These are phyloP conservation scores for Penicillium sp. DNA, from an alignment of 2,329 filamentous ascomycete genomes.

Conservation along the genomic window DNA sequence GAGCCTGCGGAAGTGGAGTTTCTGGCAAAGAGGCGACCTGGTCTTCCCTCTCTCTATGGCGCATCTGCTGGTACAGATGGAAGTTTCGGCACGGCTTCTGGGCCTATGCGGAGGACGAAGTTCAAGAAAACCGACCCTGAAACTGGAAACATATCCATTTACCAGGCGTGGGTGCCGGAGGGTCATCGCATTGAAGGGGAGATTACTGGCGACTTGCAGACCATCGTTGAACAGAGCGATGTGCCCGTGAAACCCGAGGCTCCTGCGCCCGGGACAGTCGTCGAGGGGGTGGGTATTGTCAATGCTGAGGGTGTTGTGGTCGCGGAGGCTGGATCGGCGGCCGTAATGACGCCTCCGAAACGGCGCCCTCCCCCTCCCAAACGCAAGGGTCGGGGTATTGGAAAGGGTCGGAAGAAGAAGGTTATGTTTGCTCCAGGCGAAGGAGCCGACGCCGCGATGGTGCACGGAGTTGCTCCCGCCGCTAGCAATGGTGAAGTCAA, in stretches of 20 bases:
- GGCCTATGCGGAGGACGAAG: conserved; percentile 70
- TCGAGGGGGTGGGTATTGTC: conserved; percentile 58
- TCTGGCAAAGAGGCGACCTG: conserved; percentile 59
- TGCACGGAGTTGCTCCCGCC: conserved; percentile 40
- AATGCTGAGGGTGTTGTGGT: conserved; percentile 60
- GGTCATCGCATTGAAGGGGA: conserved; percentile 79
- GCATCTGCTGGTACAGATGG: conserved; percentile 29
- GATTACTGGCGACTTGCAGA: conserved; percentile 58
- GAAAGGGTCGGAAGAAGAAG: conserved; percentile 73
- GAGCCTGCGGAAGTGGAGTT: conserved; percentile 60
- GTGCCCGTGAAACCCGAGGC: conserved; percentile 35
- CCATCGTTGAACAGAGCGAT: conserved; percentile 42
- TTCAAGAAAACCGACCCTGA: conserved; percentile 73
- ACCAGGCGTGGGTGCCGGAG: conserved; percentile 76
- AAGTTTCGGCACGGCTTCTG: conserved; percentile 32
- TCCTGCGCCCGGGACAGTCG: conserved; percentile 56
- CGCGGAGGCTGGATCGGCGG: conserved; percentile 46
- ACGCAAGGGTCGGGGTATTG: conserved; percentile 75
- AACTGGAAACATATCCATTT: conserved; percentile 73
- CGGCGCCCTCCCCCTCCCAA: conserved; percentile 72
- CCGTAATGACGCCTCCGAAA: conserved; percentile 48
- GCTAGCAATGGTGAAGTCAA: conserved; percentile 38
- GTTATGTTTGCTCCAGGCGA: conserved; percentile 53
- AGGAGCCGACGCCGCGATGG: conserved; percentile 36
- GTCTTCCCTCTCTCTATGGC: conserved; percentile 53